A percentile compares a stretch with the other conserved stretches of the same genome.
phyloP scores from a whole-genome alignment of 495 filamentous ascomycete genomes.

The Podospora sp. region DNA sequence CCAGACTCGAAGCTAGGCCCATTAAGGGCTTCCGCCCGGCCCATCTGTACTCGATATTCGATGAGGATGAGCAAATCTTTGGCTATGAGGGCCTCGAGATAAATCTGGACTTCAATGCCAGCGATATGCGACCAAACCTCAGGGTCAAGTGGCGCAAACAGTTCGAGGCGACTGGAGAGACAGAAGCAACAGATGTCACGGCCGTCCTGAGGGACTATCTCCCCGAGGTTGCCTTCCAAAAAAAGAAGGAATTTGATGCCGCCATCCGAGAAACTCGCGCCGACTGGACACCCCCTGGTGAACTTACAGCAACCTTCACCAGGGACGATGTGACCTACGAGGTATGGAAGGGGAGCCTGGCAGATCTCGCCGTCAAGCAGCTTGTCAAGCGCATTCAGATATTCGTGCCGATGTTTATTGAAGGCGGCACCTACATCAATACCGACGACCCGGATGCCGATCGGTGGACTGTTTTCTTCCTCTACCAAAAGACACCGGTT shows the following conservation, averaged over 20 bases:
- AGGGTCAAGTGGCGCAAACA: constrained; percentile 71
- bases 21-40: constrained; percentile 74
- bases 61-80: constrained; percentile 86
- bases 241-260: constrained; percentile 60
- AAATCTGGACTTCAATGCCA: constrained; percentile 74
- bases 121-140: constrained; percentile 77
- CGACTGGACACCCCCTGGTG: constrained; percentile 62
- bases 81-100: constrained; percentile 82
- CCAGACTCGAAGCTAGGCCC: constrained; percentile 54
- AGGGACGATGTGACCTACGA: constrained; percentile 46
- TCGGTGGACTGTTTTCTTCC: constrained; percentile 87
- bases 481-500: constrained; percentile 65
- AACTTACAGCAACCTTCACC: constrained; percentile 45
- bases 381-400: constrained; percentile 80
- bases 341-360: constrained; percentile 55
- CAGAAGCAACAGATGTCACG: constrained; percentile 66
- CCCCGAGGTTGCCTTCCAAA: constrained; percentile 42
- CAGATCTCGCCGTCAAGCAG: constrained; percentile 59
- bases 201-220: constrained; percentile 67
- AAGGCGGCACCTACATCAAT: constrained; percentile 75
- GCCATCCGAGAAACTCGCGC: constrained; percentile 56
- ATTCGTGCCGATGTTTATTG: constrained; percentile 84
- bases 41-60: constrained; percentile 92
- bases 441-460: constrained; percentile 73
- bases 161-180: constrained; percentile 72